Evolutionary conservation across 2,329 filamentous ascomycete species (phyloP).

Genomic region (Pseudogymnoascus sp.): DNA sequence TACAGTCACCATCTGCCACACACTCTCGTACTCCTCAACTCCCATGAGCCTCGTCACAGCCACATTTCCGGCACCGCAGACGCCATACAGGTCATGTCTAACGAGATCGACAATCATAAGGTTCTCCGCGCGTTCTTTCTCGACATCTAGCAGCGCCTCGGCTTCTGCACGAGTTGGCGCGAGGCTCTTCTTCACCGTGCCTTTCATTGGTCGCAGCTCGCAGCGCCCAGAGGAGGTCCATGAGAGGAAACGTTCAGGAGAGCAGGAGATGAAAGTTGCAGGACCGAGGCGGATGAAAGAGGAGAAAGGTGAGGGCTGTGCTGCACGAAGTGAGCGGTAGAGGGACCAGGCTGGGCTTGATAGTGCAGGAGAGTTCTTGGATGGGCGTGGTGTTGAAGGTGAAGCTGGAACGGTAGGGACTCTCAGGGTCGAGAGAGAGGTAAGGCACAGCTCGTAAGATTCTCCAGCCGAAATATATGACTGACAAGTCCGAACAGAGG

Average conservation of each 20-base stretch:
- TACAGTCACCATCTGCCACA: slow-evolving; percentile 86
- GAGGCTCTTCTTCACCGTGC: slow-evolving; percentile 74
- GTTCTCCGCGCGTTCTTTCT: slow-evolving; percentile 92
- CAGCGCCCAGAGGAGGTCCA: slow-evolving; percentile 54
- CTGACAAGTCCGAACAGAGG: slow-evolving; percentile 31
- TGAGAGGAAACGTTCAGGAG: slow-evolving; percentile 80
- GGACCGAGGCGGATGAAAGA: slow-evolving; percentile 67
- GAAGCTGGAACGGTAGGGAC: not conserved
- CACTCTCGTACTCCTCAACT: slow-evolving; percentile 84
- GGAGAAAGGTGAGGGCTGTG: slow-evolving; percentile 45
- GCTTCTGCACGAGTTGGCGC: slow-evolving; percentile 64
- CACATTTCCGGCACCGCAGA: slow-evolving; percentile 68
- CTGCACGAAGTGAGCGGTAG: slow-evolving; percentile 25
- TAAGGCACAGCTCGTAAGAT: slow-evolving; percentile 36
- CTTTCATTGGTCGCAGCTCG: slow-evolving; percentile 91
- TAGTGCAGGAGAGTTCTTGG: slow-evolving; percentile 3
- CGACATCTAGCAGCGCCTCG: slow-evolving; percentile 62
- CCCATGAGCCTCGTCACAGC: slow-evolving; percentile 69
- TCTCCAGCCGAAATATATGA: slow-evolving; percentile 31
- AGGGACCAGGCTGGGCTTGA: slow-evolving; percentile 23
- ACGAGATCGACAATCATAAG: slow-evolving; percentile 97
- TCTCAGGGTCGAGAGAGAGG: slow-evolving; percentile 26
- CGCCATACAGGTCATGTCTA: slow-evolving; percentile 84
- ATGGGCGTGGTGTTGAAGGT: not conserved
- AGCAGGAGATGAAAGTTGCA: slow-evolving; percentile 70